Percentiles rank a stretch among this genome's conserved stretches.
Conservation (phyloP, 2,329 filamentous ascomycete species). For the Teratosphaeria epicoccoides region DNA sequence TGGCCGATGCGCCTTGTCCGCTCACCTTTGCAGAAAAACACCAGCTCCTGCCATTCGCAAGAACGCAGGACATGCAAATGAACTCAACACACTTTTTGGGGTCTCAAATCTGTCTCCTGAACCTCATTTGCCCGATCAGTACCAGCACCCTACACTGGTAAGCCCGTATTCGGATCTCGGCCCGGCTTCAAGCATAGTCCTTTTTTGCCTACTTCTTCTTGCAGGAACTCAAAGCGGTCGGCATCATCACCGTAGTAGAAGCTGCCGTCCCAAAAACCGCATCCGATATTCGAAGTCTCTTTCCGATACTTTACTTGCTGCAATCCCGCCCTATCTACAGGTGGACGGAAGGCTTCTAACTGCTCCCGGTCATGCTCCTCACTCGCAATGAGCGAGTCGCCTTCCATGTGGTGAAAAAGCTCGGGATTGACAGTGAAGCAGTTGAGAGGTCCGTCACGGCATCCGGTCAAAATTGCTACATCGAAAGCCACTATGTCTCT, state of each 20-base stretch:
- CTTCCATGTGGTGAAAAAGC: conserved; percentile 29
- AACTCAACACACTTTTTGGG: not conserved
- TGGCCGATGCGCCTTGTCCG: not conserved
- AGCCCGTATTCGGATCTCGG: conserved; percentile 4
- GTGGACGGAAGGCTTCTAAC: conserved; percentile 10
- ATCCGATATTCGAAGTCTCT: conserved; percentile 25
- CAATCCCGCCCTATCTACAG: conserved; percentile 18
- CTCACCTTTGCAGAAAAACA: not conserved
- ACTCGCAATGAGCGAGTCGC: conserved; percentile 29
- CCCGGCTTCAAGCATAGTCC: conserved; percentile 26
- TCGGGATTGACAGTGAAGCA: conserved; percentile 29
- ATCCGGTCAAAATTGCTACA: conserved; percentile 28
- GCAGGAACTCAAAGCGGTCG: conserved; percentile 24
- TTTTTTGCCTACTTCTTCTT: conserved; percentile 29
- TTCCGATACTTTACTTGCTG: conserved; percentile 13
- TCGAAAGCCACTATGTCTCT: conserved; percentile 28
- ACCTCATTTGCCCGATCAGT: not conserved
- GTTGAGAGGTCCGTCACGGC: conserved; percentile 23
- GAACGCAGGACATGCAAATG: not conserved
- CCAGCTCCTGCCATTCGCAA: not conserved
- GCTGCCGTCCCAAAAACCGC: conserved; percentile 31
- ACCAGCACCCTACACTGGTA: not conserved
- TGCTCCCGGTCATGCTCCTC: conserved; percentile 23
- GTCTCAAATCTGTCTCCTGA: not conserved
- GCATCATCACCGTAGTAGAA: conserved; percentile 27